phyloP scores from a whole-genome alignment of 352 stramenopile species.

The Globisporangium polare region DNA sequence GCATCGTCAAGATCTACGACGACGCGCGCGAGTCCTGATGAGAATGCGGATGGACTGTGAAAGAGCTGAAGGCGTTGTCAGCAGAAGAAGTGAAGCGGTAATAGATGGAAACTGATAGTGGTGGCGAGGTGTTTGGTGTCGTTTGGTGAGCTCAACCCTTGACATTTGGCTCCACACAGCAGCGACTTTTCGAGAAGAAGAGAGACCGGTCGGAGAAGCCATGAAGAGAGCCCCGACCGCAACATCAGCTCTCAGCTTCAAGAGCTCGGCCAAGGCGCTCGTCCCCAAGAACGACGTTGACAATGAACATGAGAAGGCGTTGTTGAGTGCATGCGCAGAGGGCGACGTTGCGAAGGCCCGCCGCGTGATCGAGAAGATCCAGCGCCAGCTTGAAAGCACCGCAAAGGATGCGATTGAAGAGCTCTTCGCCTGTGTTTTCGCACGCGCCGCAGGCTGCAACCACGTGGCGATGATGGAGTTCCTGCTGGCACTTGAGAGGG shows the following conservation, averaged over 20 bases:
- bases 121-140: not conserved
- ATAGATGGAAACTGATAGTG: constrained; percentile 5
- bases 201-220: not conserved
- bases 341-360: constrained; percentile 11
- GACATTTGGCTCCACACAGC: not conserved
- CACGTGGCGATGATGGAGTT: constrained; percentile 14
- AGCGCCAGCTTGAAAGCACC: not conserved
- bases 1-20: constrained; percentile 84
- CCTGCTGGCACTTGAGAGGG: not conserved
- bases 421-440: constrained; percentile 20
- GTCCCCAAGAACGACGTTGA: not conserved
- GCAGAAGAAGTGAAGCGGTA: not conserved
- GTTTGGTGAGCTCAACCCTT: not conserved
- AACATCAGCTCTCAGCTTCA: not conserved
- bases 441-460: constrained; percentile 11
- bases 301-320: constrained; percentile 5
- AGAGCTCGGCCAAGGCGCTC: not conserved
- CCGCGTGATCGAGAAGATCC: constrained; percentile 2
- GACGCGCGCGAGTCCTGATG: constrained; percentile 31
- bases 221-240: not conserved
- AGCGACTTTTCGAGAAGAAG: not conserved
- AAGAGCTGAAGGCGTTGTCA: not conserved
- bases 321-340: constrained; percentile 3
- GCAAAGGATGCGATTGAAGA: constrained; percentile 13
- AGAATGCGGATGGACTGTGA: not conserved